These are phyloP conservation scores for Talaromyces marneffei DNA, from an alignment of 2,329 filamentous ascomycete genomes.

Conservation along the genomic window DNA sequence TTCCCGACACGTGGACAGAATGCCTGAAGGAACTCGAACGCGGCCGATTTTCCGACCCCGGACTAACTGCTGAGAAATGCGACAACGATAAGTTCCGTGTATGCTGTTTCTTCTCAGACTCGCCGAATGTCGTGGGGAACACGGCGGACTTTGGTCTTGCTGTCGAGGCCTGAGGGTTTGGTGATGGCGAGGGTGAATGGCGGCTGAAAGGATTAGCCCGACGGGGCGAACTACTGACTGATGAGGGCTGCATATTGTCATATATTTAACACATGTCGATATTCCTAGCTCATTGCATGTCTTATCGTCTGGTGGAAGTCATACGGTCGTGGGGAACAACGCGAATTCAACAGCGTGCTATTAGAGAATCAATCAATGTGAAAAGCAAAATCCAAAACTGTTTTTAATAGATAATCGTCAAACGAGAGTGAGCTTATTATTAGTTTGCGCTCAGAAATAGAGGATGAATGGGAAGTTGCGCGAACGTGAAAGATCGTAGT, in stretches of 20 bases:
- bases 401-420: background rate
- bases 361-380: background rate
- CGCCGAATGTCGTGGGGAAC: conserved; percentile 53
- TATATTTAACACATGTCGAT: conserved; percentile 16
- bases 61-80: conserved; percentile 46
- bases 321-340: background rate
- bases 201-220: conserved; percentile 76
- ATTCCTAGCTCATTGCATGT: conserved; percentile 8
- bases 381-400: background rate
- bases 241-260: conserved; percentile 48
- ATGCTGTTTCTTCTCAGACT: conserved; percentile 49
- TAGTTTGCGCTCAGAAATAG: background rate
- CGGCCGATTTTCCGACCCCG: conserved; percentile 37
- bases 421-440: background rate
- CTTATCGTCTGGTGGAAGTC: background rate
- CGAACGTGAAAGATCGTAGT: background rate
- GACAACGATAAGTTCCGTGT: conserved; percentile 64
- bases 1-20: conserved; percentile 61
- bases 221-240: conserved; percentile 61
- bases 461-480: background rate
- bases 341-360: background rate
- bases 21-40: conserved; percentile 61
- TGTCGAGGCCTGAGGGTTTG: conserved; percentile 43
- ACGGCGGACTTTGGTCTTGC: conserved; percentile 68
- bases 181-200: conserved; percentile 59